Evolutionary conservation across 441 rosid genomes (phyloP).

Genomic region (Geranium incanum): DNA sequence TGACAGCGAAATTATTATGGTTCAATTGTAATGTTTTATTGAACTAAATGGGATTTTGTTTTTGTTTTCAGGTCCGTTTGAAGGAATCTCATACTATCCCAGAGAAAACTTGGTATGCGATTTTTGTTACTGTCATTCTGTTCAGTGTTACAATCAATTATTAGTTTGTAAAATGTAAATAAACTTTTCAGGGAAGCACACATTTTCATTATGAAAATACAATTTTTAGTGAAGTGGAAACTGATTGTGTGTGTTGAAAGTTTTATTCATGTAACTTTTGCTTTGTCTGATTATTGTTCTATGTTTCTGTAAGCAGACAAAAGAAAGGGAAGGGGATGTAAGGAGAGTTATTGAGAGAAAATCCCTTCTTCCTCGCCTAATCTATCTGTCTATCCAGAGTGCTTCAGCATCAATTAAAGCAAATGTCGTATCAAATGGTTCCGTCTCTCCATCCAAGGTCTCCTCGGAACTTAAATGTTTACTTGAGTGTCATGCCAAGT

Average conservation of each 20-base stretch:
- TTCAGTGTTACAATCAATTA: not conserved
- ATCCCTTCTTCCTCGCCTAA: constrained; percentile 83
- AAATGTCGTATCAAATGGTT: constrained; percentile 51
- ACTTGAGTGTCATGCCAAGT: constrained; percentile 66
- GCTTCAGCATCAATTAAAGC: constrained; percentile 52
- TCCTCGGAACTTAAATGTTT: constrained; percentile 54
- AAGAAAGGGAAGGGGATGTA: constrained; percentile 62
- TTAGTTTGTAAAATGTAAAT: not conserved
- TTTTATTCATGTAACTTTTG: too few species aligned
- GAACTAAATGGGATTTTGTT: not conserved
- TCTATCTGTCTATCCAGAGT: constrained; percentile 73
- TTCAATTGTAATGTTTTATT: constrained; percentile 15
- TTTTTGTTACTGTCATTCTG: constrained; percentile 6
- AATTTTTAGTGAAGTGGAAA: not conserved
- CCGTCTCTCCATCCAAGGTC: constrained; percentile 40
- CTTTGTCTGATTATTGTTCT: not conserved
- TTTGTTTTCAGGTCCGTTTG: constrained; percentile 70
- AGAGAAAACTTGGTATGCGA: constrained; percentile 55
- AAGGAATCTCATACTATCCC: constrained; percentile 63
- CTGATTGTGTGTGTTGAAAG: not conserved
- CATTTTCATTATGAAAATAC: too few species aligned
- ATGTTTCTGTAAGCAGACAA: constrained; percentile 32
- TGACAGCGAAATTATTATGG: too few species aligned
- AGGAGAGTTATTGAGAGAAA: constrained; percentile 51
- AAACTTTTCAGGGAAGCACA: not conserved